Base-by-base conservation (phyloP, 2,329 filamentous ascomycete genomes). In the Sphaerulina musiva region DNA sequence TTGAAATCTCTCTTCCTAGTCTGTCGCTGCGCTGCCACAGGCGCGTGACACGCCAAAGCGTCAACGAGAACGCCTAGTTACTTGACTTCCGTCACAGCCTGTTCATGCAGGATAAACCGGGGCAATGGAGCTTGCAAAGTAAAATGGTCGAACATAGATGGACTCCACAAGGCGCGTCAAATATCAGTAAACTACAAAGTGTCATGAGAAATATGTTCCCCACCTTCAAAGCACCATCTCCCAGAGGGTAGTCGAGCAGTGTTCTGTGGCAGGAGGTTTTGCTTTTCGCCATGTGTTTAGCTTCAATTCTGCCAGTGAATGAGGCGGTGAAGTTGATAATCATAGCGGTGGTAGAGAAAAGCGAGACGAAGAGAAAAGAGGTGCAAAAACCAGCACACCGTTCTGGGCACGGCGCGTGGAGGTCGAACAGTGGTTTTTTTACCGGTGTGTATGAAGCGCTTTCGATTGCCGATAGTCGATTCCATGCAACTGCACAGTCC, bases 211-310 rank as follows among this genome's bases (percentile, higher is more conserved):
- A 8, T 44, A 29, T 92, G 85, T 91, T 59, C 78, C 86, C 89
- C 83, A 82, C 83, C 85, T 85, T 91, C 86, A 92, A 91, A 91
- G 85, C 82, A 62, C 78, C 78, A 79, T 78, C 73, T 78, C 73
- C 84, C 85, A 89, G 58, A 76, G 69, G 71, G 67, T 70, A 70
- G 74, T 78, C 80, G 76, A 74, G 77, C 70, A 80, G 81, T 82
- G 84, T 84, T 92, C 87, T 92, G 88, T 86, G 83, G 84, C 78
- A 77, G 90, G 86, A 79, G 80, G 65, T 68, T 74, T 93, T 79
- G 66, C 73, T 95, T 79, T 95, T 79, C 87, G 89, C 89, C 82
- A 91, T 81, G 83, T 83, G 87, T 95, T 84, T 95, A 95, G 85
- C 89, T 89, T 83, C 82, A 82, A 26, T 65, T 64, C 80, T 86